Base-by-base conservation (phyloP, 2,329 filamentous ascomycete genomes). In the Aspergillus versicolor region DNA sequence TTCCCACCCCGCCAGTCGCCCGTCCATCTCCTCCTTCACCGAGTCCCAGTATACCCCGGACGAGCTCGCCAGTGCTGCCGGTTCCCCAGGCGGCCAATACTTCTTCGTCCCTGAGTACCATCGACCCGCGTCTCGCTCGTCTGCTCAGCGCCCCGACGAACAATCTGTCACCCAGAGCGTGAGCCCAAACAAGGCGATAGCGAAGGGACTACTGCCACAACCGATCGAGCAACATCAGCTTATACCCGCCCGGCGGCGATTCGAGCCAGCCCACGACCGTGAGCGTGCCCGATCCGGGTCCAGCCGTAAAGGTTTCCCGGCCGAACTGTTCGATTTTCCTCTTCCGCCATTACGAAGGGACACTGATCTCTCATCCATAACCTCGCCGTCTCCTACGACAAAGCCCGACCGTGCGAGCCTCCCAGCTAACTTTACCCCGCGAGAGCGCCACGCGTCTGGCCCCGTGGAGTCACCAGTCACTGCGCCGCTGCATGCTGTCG, bases 401-500 rank as follows among this genome's bases (percentile, higher is more conserved):
- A 46, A 47, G 19, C 22, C 47, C 34, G 55, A 57, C 37, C 55
- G 50, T 44, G 54, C 63, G 30, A 66, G 65, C 21, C 61, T 63
- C 48, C 63, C 64, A 43, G 57, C 62, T 19, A 54, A 44, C 51
- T 65, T 24, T 13, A 7, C 60, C 55, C 58, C 57, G 24, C 59
- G 56, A 50, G 59, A 60, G 12, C 58, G 53, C 49, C 48, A 51
- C 17, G 46, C 47, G 21, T 46, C 61, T 48, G 63, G 60, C n/a
- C 45, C 53, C 19, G 41, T 38, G 47, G 68, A 66, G 15, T 47
- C 60, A 47, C 64, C 60, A 58, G 65, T 64, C 52, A 64, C 66
- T n/a, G 61, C 68, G 11, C 63, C 66, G 11, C 58, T 71, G 21
- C 61, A 69, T 43, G 56, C 69, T 15, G 69, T 73, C 17, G 58